A percentile compares a stretch with the other conserved stretches of the same genome.
Conservation (phyloP, 2,329 filamentous ascomycete genomes). For the Zarea fungicola region DNA sequence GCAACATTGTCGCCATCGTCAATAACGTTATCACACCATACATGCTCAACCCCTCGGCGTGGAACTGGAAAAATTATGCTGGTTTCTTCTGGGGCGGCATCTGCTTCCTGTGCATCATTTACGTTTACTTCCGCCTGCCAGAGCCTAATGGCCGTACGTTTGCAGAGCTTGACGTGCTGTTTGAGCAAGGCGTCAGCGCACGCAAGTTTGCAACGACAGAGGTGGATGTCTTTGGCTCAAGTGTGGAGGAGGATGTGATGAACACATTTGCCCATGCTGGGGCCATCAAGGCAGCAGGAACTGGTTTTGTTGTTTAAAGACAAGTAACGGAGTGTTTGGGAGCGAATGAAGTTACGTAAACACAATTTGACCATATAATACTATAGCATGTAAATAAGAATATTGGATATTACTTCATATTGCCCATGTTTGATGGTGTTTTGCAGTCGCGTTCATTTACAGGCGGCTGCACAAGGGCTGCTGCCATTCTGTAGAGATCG, state of each 20-base stretch:
- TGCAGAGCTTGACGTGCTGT: constrained; percentile 80
- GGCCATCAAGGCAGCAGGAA: too few relatives aligned
- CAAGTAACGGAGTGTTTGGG: too few relatives aligned
- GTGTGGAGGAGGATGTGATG: constrained; percentile 43
- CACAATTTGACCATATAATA: not conserved
- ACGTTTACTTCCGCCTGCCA: constrained; percentile 65
- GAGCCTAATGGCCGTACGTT: constrained; percentile 78
- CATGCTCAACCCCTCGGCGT: constrained; percentile 83
- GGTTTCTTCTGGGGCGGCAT: constrained; percentile 86
- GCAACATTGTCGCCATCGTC: constrained; percentile 76
- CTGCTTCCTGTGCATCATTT: constrained; percentile 75
- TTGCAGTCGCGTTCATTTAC: not conserved
- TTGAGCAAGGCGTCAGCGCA: constrained; percentile 66
- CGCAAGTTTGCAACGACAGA: constrained; percentile 63
- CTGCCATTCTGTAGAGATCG: too few relatives aligned
- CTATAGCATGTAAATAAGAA: constrained; percentile 4
- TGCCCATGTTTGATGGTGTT: not conserved
- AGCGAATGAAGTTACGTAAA: not conserved
- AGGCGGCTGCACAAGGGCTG: too few relatives aligned
- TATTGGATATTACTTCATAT: not conserved
- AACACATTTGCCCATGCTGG: constrained; percentile 38
- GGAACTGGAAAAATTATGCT: constrained; percentile 83
- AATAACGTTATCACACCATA: constrained; percentile 80
- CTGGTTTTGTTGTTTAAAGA: too few relatives aligned
- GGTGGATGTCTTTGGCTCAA: constrained; percentile 52